Evolutionary conservation across 2,329 filamentous ascomycete genomes (phyloP), one percentile per base, ranked within the genome.

Genomic region (Cladophialophora yegresii): DNA sequence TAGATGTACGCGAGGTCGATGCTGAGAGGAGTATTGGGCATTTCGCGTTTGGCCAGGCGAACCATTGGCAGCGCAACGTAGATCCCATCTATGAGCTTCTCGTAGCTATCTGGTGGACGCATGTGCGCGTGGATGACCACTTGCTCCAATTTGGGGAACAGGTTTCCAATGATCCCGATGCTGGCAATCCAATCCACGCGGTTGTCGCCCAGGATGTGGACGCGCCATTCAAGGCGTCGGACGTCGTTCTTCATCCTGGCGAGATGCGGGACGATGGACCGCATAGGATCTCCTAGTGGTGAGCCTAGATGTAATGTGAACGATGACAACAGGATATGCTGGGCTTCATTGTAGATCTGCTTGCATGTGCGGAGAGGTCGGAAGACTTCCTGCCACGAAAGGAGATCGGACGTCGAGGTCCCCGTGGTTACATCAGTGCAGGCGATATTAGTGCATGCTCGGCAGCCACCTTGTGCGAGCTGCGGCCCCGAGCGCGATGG

Each of bases 121-220:
- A 68, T 64, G 51, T 68, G 66, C 12, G 62, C 61, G 16, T 63
- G 57, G 30, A 65, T 28, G 8, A 57, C 33, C 22, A 68, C 22
- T 9, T 55, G 13, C 23, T 60, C 33, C 9, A 66, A 45, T 13
- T 54, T 56, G 8, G 63, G 54, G 45, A 64, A 63, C 7, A 33
- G 56, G n/a, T n/a, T 23, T 5, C 55, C 49, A 23, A 65, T 43
- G 10, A 50, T 53, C 12, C 49, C 43, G 16, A 66, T 55, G 23
- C 40, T 33, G 16, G 45, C 45, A 12, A 26, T n/a, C 60, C 54
- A 61, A 8, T 61, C 54, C 7, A 51, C 12, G 1, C 60, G 56
- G 43, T 68, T 66, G n/a, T 66, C 56, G 22, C 45, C 59, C n/a
- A 61, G 16, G 53, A 68, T 56, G 32, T 68, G 66, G 6, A 63